phyloP scores from a whole-genome alignment of 768 basidiomycete species.

The Boletus reticuloceps region DNA sequence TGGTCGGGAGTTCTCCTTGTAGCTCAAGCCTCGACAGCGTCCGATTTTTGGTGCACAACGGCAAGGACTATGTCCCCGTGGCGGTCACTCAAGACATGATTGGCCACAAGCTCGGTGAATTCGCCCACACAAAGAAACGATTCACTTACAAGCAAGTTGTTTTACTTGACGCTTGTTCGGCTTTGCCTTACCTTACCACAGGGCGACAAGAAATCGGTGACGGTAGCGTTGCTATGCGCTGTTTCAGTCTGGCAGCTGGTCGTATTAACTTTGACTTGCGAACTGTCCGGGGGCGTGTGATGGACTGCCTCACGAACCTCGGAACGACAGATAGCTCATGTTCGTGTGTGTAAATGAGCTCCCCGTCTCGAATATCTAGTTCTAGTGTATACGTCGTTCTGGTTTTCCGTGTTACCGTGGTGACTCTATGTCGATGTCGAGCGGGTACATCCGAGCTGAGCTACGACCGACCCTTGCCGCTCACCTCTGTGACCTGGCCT shows the following conservation, averaged over 20 bases:
- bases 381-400: not conserved
- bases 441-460: constrained; percentile 31
- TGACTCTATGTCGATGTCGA: constrained; percentile 15
- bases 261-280: no score
- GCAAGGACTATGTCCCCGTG: constrained; percentile 85
- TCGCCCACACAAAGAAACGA: constrained; percentile 83
- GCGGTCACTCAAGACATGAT: constrained; percentile 96
- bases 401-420: constrained; percentile 26
- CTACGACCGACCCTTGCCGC: constrained; percentile 1
- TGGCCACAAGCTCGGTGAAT: constrained; percentile 96
- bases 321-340: not conserved
- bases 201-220: constrained; percentile 41
- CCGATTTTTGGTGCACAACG: constrained; percentile 92
- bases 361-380: not conserved
- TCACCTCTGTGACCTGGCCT: not conserved
- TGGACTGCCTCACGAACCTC: not conserved
- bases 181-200: constrained; percentile 11
- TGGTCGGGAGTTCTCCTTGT: not conserved
- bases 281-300: no score
- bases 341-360: not conserved
- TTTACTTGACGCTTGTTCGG: not conserved
- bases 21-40: constrained; percentile 45
- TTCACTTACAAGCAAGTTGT: constrained; percentile 72
- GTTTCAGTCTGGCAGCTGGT: not conserved
- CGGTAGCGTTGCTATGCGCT: not conserved